Base-by-base conservation (phyloP, 352 stramenopile species). In the Phytophthora syringae region DNA sequence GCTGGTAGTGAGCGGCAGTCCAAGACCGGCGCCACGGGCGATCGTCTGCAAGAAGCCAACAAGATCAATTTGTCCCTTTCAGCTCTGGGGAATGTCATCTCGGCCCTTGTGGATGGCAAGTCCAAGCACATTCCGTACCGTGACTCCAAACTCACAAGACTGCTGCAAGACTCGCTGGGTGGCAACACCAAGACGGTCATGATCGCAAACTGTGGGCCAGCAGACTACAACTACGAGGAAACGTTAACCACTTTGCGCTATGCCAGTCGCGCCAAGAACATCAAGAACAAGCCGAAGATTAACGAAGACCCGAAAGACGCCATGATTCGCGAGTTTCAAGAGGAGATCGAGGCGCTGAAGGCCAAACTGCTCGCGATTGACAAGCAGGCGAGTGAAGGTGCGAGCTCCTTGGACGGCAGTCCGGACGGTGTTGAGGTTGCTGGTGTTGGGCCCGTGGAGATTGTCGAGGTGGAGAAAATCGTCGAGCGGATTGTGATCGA, bases 161-260 rank as follows among this genome's bases (percentile, higher is more conserved):
- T 99, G 16, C 79, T 99, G 27, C 96, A 99, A 69, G 96, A 99
- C 64, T 98, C 88, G 15, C 79, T 99, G 4, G 97, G 97, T 55
- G 97, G 97, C 24, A 99, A 99, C 68, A 98, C 97, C 0, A 98
- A 99, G 77, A 99, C 97, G 1, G 94, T 99, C 37, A 99, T 99
- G 97, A 98, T 98, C 58, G 97, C 97, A 5, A 99, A 99, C 80
- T 98, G 93, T 55, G 97, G 97, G 4, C 97, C 97, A 0, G 97
- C 97, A 13, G 96, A 98, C 74, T 99, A 98, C 80, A 99, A 99
- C 71, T 98, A 98, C 70, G 97, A 99, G 42, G 85, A 95, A 76
- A 98, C 88, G 6, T 69, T 98, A 6, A 97, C 90, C 10, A 99
- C 96, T 10, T 70, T 99, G 18, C 84, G 94, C 18, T 99, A 99